These are phyloP conservation scores for Penicillium samsonianum DNA, from an alignment of 495 filamentous ascomycete genomes.

Conservation along the genomic window DNA sequence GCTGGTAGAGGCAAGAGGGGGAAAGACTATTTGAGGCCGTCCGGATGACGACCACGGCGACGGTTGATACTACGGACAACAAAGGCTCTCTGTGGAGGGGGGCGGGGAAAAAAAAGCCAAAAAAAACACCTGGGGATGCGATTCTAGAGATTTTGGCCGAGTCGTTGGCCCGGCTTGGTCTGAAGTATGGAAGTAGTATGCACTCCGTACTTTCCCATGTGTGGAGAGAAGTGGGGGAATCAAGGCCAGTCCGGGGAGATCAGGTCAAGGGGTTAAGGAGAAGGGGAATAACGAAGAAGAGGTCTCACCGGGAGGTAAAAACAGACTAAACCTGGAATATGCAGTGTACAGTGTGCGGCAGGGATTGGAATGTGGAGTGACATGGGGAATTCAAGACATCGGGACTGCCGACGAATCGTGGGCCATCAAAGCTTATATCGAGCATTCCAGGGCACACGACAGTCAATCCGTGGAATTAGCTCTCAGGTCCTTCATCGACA, in stretches of 20 bases:
- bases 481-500: neutral
- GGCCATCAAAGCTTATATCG: constrained; percentile 3
- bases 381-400: neutral
- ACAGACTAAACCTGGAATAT: neutral
- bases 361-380: constrained; percentile 9
- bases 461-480: neutral
- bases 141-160: neutral
- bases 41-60: neutral
- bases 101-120: neutral
- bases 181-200: too few species aligned
- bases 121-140: neutral
- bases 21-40: constrained; percentile 6
- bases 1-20: neutral
- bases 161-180: neutral
- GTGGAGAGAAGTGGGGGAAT: constrained; percentile 1
- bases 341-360: neutral
- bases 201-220: constrained; percentile 2
- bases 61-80: neutral
- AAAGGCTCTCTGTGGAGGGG: constrained; percentile 1
- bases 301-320: constrained; percentile 16
- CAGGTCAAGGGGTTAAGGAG: neutral
- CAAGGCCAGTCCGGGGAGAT: constrained; percentile 4
- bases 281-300: constrained; percentile 8
- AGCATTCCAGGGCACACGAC: neutral
- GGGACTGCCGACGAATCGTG: neutral